A percentile compares a stretch with the other conserved stretches of the same genome.
These are phyloP conservation scores for Skeletonema marinoi DNA, from an alignment of 108 stramenopile species.

Conservation along the genomic window DNA sequence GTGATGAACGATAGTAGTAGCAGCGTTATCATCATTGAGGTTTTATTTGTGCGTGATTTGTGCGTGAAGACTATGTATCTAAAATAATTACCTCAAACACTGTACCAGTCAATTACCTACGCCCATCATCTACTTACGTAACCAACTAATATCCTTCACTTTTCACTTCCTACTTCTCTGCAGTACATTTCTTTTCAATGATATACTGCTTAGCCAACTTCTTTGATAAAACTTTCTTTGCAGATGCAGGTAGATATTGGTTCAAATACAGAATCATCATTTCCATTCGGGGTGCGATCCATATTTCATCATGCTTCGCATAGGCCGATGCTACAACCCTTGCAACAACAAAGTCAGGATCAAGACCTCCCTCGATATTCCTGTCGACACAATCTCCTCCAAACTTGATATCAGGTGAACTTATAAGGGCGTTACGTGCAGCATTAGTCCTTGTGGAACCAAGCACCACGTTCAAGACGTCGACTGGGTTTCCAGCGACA, in stretches of 20 bases:
- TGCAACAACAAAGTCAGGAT: conserved; percentile 2
- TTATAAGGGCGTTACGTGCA: conserved; percentile 1
- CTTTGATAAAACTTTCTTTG: conserved; percentile 2
- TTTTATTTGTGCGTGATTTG: no score
- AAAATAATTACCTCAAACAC: no score
- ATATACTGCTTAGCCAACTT: neutral
- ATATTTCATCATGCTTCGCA: conserved; percentile 9
- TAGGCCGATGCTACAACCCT: conserved; percentile 3
- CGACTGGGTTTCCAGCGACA: neutral
- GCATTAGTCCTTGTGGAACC: conserved; percentile 5
- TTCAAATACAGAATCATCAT: conserved; percentile 1
- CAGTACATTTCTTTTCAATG: neutral
- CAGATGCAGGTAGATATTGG: conserved; percentile 1
- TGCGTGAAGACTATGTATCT: no score
- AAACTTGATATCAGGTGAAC: neutral
- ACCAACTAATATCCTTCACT: no score
- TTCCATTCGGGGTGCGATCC: conserved; percentile 7
- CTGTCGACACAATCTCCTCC: neutral
- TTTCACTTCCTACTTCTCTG: neutral
- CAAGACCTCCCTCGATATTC: conserved; percentile 10
- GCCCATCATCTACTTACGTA: no score
- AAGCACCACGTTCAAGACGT: conserved; percentile 6
- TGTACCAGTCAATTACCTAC: no score
- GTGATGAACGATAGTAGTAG: neutral
- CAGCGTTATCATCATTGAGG: no score